These are phyloP conservation scores for Blastomyces silverae DNA, from an alignment of 2,329 filamentous ascomycete genomes.

Conservation along the genomic window DNA sequence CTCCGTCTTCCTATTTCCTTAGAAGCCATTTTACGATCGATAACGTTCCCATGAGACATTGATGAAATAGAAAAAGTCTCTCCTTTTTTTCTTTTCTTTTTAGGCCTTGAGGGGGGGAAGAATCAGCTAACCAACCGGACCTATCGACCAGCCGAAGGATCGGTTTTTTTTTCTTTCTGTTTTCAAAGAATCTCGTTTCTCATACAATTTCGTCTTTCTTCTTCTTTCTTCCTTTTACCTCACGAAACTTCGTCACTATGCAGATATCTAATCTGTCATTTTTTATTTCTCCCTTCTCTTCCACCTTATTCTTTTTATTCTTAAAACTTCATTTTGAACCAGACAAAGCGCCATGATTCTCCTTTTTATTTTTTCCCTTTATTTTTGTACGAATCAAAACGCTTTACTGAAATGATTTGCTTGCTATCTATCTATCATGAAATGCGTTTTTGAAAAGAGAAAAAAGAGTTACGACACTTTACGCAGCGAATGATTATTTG, in stretches of 20 bases:
- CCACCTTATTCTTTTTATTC: not conserved
- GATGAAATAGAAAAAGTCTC: not conserved
- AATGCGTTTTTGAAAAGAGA: not conserved
- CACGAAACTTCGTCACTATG: constrained; percentile 2
- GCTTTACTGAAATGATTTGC: constrained; percentile 6
- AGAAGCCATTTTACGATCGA: not conserved
- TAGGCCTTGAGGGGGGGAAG: not conserved
- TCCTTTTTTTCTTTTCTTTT: not conserved
- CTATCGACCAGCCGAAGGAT: not conserved
- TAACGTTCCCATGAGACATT: constrained; percentile 6
- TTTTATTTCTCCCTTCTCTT: not conserved
- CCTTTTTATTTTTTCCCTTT: not conserved
- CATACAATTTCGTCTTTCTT: not conserved
- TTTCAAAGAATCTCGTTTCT: constrained; percentile 1
- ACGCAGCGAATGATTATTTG: constrained; percentile 15
- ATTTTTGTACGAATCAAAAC: constrained; percentile 6
- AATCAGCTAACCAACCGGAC: not conserved
- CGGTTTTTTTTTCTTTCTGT: not conserved
- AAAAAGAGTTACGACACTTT: constrained; percentile 13
- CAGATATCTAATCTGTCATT: constrained; percentile 6
- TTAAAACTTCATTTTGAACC: not conserved
- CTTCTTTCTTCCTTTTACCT: not conserved
- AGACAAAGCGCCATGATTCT: constrained; percentile 6
- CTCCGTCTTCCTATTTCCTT: no score
- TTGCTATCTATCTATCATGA: constrained; percentile 1